Percentiles rank a stretch among this genome's conserved stretches.
Evolutionary conservation across 345 rosid species (phyloP).

Genomic region (Rhodomyrtus tomentosa): DNA sequence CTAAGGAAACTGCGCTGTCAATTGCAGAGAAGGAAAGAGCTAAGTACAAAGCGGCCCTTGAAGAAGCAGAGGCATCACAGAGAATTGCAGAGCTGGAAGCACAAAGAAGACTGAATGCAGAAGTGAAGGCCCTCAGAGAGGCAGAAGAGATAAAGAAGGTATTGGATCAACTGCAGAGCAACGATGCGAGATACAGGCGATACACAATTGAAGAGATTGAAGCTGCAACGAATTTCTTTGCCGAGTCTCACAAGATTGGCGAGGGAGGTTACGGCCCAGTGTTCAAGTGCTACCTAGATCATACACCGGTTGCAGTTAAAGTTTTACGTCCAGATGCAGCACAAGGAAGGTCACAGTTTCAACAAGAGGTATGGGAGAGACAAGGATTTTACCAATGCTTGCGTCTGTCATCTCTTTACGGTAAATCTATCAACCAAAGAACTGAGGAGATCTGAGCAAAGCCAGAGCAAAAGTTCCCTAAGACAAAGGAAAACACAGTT

Average conservation of each 20-base stretch:
- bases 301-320: slow-evolving; percentile 83
- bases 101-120: slow-evolving; percentile 36
- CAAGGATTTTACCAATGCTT: not conserved
- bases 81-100: slow-evolving; percentile 53
- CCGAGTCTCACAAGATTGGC: slow-evolving; percentile 49
- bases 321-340: slow-evolving; percentile 88
- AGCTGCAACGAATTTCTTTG: slow-evolving; percentile 58
- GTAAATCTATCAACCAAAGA: not conserved
- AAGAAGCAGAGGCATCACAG: slow-evolving; percentile 60
- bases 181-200: slow-evolving; percentile 48
- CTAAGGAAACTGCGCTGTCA: slow-evolving; percentile 58
- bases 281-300: slow-evolving; percentile 64
- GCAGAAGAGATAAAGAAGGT: slow-evolving; percentile 27
- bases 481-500: not conserved
- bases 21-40: slow-evolving; percentile 50
- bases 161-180: slow-evolving; percentile 13
- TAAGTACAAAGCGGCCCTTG: slow-evolving; percentile 47
- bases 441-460: not conserved
- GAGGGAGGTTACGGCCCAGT: slow-evolving; percentile 99
- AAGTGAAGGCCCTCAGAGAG: slow-evolving; percentile 47
- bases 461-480: not conserved
- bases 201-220: slow-evolving; percentile 77
- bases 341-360: slow-evolving; percentile 84
- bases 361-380: slow-evolving; percentile 53
- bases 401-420: not conserved